Percentiles rank a stretch among this genome's conserved stretches.
Evolutionary conservation across 768 basidiomycete genomes (phyloP).

Genomic region (Termitomyces sp.): DNA sequence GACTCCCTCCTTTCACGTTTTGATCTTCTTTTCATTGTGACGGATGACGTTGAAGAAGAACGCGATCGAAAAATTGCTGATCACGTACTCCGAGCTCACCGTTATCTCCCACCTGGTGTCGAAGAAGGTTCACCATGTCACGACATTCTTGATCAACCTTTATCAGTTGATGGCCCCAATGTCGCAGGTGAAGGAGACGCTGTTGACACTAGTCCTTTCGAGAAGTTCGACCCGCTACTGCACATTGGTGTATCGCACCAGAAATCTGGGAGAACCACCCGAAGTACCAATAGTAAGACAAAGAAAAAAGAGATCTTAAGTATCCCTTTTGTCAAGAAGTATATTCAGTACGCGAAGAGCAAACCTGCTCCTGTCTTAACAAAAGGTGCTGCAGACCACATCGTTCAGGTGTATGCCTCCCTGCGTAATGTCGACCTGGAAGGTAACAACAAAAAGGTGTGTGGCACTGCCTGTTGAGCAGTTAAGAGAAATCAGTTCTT

Average conservation of each 20-base stretch:
- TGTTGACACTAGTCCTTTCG: constrained; percentile 76
- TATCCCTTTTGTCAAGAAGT: constrained; percentile 96
- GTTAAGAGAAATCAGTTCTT: constrained; percentile 6
- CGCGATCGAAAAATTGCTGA: constrained; percentile 94
- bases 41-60: constrained; percentile 94
- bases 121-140: constrained; percentile 92
- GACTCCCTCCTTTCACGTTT: constrained; percentile 98
- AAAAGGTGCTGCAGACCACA: constrained; percentile 90
- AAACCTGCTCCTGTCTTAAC: constrained; percentile 80
- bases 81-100: constrained; percentile 95
- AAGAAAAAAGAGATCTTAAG: constrained; percentile 83
- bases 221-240: constrained; percentile 94
- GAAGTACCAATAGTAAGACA: constrained; percentile 48
- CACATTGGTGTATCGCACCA: constrained; percentile 69
- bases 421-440: constrained; percentile 91
- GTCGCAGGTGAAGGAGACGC: constrained; percentile 47
- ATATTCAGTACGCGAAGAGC: constrained; percentile 95
- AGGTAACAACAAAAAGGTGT: constrained; percentile 80
- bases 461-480: constrained; percentile 2
- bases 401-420: constrained; percentile 87
- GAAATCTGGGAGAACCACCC: constrained; percentile 43
- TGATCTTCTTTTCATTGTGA: constrained; percentile 96
- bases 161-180: constrained; percentile 80
- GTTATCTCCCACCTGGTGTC: constrained; percentile 92
- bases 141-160: constrained; percentile 83